Evolutionary conservation across 345 rosid species (phyloP), one percentile per base, ranked within the genome.

Genomic region (Erodium maritimum): DNA sequence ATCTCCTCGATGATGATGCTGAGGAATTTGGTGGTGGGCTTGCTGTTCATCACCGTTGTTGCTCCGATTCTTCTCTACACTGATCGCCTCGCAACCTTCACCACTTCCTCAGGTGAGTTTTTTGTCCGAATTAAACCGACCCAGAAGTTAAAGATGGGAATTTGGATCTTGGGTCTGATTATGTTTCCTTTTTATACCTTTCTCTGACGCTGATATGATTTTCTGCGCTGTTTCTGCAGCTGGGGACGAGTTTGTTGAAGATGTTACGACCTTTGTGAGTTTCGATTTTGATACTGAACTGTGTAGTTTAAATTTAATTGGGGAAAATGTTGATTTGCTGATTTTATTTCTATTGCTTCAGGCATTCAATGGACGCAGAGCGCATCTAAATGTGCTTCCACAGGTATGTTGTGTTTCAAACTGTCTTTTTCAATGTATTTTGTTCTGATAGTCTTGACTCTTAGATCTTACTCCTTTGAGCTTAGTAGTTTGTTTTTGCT

Each of bases 41-140:
- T 93, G 81, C 78, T 93, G 1, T 64, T 75, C 29, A 60, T 85
- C 52, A 81, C 96, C 17, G 96, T 89, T 3, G 65, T 79, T 21
- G 85, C 99, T 65, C 99, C 99, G 18, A 79, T 93, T 59, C 20
- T 87, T 52, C 77, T 89, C 65, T 86, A 83, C 79, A 76, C 82
- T 52, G 82, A 86, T 60, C 61, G 73, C 19, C 64, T 77, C 66
- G 59, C 81, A 54, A 29, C 90, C 62, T 73, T 79, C 77, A 77
- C 62, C 54, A 60, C 75, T 52, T 61, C 88, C 19, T 71, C 85
- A 5, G 75, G 73, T 87, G 54, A 59, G 71, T 11, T 50, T 4
- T 13, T 3, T 25, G 3, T 8, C 10, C 37, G 33, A 25, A 25
- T 25, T 25, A 7, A 25, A 25, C 33, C 33, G 33, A 25, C 33